Percentiles rank a stretch among this genome's conserved stretches.
These are phyloP conservation scores for Lichtheimia corymbifera DNA, from an alignment of 371 early-diverging fungal genomes.

Conservation along the genomic window DNA sequence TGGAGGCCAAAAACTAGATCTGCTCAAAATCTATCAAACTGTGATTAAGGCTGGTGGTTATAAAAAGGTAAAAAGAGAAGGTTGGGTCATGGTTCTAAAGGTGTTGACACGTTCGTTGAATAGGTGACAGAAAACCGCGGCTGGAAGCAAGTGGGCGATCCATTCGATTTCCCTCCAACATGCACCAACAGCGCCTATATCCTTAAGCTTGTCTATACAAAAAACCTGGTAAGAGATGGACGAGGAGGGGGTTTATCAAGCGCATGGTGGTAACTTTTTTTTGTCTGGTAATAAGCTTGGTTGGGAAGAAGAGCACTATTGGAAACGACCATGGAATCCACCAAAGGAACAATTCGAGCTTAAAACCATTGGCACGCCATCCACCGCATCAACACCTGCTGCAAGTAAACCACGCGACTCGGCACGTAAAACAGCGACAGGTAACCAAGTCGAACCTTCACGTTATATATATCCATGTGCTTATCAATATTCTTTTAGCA, in stretches of 20 bases:
- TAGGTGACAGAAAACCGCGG: slow-evolving; percentile 77
- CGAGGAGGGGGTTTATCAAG: background rate
- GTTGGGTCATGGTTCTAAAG: background rate
- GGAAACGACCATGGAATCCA: slow-evolving; percentile 50
- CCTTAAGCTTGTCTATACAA: slow-evolving; percentile 74
- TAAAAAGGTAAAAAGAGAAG: slow-evolving; percentile 56
- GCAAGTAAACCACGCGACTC: slow-evolving; percentile 18
- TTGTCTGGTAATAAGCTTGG: slow-evolving; percentile 30
- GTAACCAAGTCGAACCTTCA: background rate
- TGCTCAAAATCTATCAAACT: slow-evolving; percentile 69
- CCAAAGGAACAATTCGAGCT: slow-evolving; percentile 34
- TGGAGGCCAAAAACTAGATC: slow-evolving; percentile 78
- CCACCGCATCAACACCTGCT: slow-evolving; percentile 13
- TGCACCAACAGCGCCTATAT: slow-evolving; percentile 87
- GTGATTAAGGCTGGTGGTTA: slow-evolving; percentile 77
- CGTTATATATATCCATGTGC: background rate
- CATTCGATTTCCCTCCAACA: slow-evolving; percentile 80
- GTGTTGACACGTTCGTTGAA: background rate
- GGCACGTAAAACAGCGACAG: slow-evolving; percentile 37
- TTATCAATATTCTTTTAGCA: background rate
- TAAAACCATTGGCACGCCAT: slow-evolving; percentile 8
- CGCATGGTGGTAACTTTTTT: background rate
- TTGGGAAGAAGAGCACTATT: slow-evolving; percentile 50
- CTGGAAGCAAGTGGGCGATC: slow-evolving; percentile 78
- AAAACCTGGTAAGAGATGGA: slow-evolving; percentile 51